Conservation (phyloP, 2,329 filamentous ascomycete genomes). For the Atkinsonella hypoxylon region DNA sequence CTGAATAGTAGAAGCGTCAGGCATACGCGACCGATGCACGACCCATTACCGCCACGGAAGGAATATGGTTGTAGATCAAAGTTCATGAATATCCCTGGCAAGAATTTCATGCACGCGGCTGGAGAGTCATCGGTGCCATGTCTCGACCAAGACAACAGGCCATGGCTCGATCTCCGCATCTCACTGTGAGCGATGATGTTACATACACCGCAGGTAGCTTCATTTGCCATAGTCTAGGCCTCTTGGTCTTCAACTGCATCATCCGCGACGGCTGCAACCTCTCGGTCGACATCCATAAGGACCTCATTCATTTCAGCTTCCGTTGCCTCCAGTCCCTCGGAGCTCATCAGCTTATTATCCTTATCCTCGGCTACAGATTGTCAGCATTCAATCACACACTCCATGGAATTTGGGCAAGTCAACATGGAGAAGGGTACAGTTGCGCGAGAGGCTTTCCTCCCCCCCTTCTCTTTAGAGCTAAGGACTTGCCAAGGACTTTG, state of each 20-base stretch:
- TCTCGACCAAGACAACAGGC: too few relatives aligned
- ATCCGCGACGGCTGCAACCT: slow-evolving; percentile 16
- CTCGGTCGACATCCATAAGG: slow-evolving; percentile 30
- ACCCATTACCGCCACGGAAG: too few relatives aligned
- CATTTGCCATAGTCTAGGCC: neutral
- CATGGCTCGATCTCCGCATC: neutral
- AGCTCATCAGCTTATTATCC: slow-evolving; percentile 56
- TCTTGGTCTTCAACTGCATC: slow-evolving; percentile 10
- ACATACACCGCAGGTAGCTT: neutral
- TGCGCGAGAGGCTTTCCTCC: neutral
- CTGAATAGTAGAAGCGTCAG: too few relatives aligned
- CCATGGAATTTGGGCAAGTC: neutral
- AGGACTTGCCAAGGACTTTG: too few relatives aligned
- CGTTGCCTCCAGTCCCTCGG: slow-evolving; percentile 51
- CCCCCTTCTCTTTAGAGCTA: too few relatives aligned
- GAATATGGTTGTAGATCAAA: too few relatives aligned
- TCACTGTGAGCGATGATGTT: neutral
- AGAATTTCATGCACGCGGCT: too few relatives aligned
- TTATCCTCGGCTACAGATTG: slow-evolving; percentile 47
- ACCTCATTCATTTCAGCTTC: slow-evolving; percentile 48
- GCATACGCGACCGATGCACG: too few relatives aligned
- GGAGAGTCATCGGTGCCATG: too few relatives aligned
- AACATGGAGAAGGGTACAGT: neutral
- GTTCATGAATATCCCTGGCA: too few relatives aligned
- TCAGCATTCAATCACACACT: neutral